Conservation (phyloP, 306 rosid species). For the Acacia confusa region DNA sequence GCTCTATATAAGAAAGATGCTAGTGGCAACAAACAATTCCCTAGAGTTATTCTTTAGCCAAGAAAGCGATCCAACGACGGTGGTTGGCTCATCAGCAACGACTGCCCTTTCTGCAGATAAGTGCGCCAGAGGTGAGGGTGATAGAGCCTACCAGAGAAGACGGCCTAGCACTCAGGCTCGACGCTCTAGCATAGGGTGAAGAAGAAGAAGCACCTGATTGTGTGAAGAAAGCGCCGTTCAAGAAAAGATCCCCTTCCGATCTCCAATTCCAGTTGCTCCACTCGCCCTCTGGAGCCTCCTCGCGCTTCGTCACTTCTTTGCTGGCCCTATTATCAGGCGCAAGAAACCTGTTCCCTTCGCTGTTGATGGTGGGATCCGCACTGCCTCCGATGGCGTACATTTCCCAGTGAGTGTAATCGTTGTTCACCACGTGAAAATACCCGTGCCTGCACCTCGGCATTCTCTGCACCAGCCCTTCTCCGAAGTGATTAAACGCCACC, state of each 20-base stretch:
- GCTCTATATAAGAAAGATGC: not conserved
- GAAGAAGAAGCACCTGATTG: slow-evolving; percentile 50
- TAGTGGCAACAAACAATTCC: not conserved
- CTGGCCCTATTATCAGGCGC: slow-evolving; percentile 40
- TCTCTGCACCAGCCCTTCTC: slow-evolving; percentile 69
- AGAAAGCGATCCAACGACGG: not conserved
- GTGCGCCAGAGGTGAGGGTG: slow-evolving; percentile 55
- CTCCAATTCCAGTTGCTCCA: slow-evolving; percentile 75
- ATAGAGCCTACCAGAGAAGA: slow-evolving; percentile 60
- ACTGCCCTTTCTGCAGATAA: slow-evolving; percentile 51
- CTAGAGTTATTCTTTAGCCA: slow-evolving; percentile 1
- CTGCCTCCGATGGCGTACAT: slow-evolving; percentile 76
- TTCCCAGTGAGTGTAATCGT: slow-evolving; percentile 69
- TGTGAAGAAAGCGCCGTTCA: slow-evolving; percentile 63
- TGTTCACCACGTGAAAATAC: slow-evolving; percentile 66
- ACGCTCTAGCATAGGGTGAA: slow-evolving; percentile 51
- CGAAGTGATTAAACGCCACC: slow-evolving; percentile 64
- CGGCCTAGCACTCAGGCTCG: slow-evolving; percentile 62
- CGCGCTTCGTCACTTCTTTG: slow-evolving; percentile 67
- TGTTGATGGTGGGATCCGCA: slow-evolving; percentile 53
- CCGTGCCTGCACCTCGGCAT: slow-evolving; percentile 76
- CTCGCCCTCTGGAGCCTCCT: slow-evolving; percentile 55
- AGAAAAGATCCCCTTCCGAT: slow-evolving; percentile 64
- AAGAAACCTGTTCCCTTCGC: slow-evolving; percentile 62
- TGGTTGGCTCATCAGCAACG: slow-evolving; percentile 36